Conservation (phyloP, 2,329 filamentous ascomycete genomes). For the Fusarium liriodendri region DNA sequence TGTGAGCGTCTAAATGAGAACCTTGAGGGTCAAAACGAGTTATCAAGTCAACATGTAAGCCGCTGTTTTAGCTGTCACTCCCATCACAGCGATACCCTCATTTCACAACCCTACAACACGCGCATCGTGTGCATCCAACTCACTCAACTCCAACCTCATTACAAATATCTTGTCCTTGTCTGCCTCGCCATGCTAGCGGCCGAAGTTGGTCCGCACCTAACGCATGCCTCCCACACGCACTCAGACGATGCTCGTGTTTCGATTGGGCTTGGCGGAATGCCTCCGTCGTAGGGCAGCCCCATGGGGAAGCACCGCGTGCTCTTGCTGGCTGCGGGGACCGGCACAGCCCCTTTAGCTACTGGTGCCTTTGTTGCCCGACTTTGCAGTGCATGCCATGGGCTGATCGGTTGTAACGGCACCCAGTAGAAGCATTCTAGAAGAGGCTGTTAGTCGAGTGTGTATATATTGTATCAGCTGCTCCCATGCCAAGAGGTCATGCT, state of each 20-base stretch:
- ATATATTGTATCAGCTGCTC: background rate
- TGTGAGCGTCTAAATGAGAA: background rate
- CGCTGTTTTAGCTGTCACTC: background rate
- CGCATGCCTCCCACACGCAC: background rate
- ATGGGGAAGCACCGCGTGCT: background rate
- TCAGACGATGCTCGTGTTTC: background rate
- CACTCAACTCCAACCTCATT: background rate
- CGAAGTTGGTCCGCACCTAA: constrained; percentile 11
- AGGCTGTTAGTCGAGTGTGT: background rate
- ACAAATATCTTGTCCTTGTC: background rate
- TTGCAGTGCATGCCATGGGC: background rate
- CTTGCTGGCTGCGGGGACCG: background rate
- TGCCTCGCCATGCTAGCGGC: constrained; percentile 5
- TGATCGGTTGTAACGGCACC: background rate
- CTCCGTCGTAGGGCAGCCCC: background rate
- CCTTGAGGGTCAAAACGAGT: background rate
- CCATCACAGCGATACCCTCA: background rate
- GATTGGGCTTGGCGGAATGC: background rate
- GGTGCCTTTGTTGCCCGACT: background rate
- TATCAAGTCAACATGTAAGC: background rate
- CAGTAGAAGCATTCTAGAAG: background rate
- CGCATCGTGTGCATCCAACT: background rate
- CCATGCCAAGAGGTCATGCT: background rate
- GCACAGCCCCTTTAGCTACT: constrained; percentile 11
- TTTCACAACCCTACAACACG: background rate